Evolutionary conservation across 352 stramenopile genomes (phyloP).

Genomic region (Phytophthora idaei): DNA sequence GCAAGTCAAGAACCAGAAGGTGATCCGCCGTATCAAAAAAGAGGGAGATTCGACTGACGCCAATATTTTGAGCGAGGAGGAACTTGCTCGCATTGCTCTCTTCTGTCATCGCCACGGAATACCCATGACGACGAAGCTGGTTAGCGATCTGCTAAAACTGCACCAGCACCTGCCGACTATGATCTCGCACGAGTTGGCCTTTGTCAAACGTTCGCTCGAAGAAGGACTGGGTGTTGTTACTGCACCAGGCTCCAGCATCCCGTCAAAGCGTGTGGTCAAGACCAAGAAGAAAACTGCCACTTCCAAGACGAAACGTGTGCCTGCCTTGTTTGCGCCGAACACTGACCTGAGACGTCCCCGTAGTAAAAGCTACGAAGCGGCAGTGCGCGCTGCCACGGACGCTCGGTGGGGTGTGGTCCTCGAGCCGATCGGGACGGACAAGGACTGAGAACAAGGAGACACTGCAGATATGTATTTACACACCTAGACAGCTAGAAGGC

Average conservation of each 20-base stretch:
- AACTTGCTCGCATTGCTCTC: slow-evolving; percentile 56
- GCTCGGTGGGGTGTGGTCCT: slow-evolving; percentile 37
- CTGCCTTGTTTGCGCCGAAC: slow-evolving; percentile 9
- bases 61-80: slow-evolving; percentile 39
- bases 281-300: slow-evolving; percentile 17
- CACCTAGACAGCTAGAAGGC: slow-evolving; percentile 7
- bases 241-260: slow-evolving; percentile 12
- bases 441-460: slow-evolving; percentile 23
- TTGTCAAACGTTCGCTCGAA: slow-evolving; percentile 42
- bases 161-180: slow-evolving; percentile 42
- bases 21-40: slow-evolving; percentile 31
- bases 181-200: slow-evolving; percentile 52
- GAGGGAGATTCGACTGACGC: slow-evolving; percentile 4
- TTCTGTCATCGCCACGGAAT: slow-evolving; percentile 66
- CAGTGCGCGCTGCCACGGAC: slow-evolving; percentile 29
- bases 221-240: slow-evolving; percentile 31
- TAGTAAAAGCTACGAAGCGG: slow-evolving; percentile 39
- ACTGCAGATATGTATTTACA: slow-evolving; percentile 36
- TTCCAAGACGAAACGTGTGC: slow-evolving; percentile 20
- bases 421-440: slow-evolving; percentile 30
- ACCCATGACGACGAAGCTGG: slow-evolving; percentile 43
- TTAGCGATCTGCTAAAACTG: slow-evolving; percentile 49
- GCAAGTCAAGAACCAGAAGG: slow-evolving; percentile 20
- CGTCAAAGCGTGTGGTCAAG: slow-evolving; percentile 11
- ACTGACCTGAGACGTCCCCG: slow-evolving; percentile 16